phyloP scores from a whole-genome alignment of 2,329 filamentous ascomycete genomes.

The Fusarium sp. region DNA sequence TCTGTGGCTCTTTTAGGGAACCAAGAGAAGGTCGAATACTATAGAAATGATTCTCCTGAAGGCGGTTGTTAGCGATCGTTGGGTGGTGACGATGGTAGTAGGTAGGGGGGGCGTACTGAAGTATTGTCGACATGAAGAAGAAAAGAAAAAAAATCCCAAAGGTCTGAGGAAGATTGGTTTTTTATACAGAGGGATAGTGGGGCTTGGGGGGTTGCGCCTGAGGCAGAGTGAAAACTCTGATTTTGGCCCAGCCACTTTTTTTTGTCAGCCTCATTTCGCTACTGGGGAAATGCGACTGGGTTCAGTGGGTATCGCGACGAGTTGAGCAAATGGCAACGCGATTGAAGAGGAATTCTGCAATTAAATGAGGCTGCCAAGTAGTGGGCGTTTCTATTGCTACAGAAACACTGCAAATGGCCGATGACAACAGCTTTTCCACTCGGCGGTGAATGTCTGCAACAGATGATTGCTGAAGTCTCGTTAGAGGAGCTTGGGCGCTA shows the following conservation, averaged over 20 bases:
- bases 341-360: not conserved
- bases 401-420: not conserved
- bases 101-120: conserved; percentile 44
- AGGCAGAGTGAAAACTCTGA: conserved; percentile 27
- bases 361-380: not conserved
- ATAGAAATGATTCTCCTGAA: conserved; percentile 92
- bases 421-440: not conserved
- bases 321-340: not conserved
- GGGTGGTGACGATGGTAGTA: not conserved
- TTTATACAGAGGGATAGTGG: conserved; percentile 24
- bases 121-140: conserved; percentile 70
- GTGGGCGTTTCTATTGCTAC: not conserved
- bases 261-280: conserved; percentile 15
- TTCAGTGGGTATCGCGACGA: not conserved
- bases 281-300: not conserved
- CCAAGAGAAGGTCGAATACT: conserved; percentile 93
- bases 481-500: not conserved
- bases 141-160: conserved; percentile 53
- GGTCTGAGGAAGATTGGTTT: not conserved
- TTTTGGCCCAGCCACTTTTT: conserved; percentile 9
- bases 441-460: no score
- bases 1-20: conserved; percentile 92
- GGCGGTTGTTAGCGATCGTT: not conserved
- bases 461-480: no score
- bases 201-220: not conserved